A percentile compares a stretch with the other conserved stretches of the same genome.
Evolutionary conservation across 768 basidiomycete species (phyloP).

Genomic region (Glaciozyma antarctica): DNA sequence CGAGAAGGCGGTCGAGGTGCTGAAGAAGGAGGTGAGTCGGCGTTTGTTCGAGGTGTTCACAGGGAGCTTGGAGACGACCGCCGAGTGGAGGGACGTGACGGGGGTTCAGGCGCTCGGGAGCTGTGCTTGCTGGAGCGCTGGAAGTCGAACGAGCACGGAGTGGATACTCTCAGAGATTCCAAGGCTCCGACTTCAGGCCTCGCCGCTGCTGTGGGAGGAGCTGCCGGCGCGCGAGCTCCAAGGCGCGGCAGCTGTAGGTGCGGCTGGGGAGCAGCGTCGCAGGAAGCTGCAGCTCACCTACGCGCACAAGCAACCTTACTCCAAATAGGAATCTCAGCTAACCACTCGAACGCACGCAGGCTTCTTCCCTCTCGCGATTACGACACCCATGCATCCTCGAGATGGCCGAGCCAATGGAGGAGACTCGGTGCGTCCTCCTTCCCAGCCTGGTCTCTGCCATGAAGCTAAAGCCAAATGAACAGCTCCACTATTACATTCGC

Average conservation of each 20-base stretch:
- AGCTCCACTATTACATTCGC: conserved; percentile 75
- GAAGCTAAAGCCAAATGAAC: neutral
- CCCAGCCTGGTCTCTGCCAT: neutral
- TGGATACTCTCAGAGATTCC: too few relatives aligned
- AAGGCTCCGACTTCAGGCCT: too few relatives aligned
- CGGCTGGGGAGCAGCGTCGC: too few relatives aligned
- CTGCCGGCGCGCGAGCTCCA: too few relatives aligned
- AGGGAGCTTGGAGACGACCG: too few relatives aligned
- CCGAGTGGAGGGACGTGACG: too few relatives aligned
- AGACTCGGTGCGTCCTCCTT: conserved; percentile 50
- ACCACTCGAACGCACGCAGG: conserved; percentile 45
- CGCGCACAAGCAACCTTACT: neutral
- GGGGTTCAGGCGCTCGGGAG: too few relatives aligned
- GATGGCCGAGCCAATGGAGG: conserved; percentile 94
- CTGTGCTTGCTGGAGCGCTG: too few relatives aligned
- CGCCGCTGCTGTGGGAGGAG: too few relatives aligned
- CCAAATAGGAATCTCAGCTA: neutral
- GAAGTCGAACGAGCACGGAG: too few relatives aligned
- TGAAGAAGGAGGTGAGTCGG: conserved; percentile 74
- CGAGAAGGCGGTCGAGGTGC: conserved; percentile 68
- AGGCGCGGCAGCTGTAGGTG: too few relatives aligned
- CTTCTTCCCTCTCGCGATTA: conserved; percentile 67
- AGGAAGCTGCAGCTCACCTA: too few relatives aligned
- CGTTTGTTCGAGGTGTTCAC: neutral
- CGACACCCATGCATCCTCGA: conserved; percentile 92